These are phyloP conservation scores for Podospora comata DNA, from an alignment of 495 filamentous ascomycete species.

Conservation along the genomic window DNA sequence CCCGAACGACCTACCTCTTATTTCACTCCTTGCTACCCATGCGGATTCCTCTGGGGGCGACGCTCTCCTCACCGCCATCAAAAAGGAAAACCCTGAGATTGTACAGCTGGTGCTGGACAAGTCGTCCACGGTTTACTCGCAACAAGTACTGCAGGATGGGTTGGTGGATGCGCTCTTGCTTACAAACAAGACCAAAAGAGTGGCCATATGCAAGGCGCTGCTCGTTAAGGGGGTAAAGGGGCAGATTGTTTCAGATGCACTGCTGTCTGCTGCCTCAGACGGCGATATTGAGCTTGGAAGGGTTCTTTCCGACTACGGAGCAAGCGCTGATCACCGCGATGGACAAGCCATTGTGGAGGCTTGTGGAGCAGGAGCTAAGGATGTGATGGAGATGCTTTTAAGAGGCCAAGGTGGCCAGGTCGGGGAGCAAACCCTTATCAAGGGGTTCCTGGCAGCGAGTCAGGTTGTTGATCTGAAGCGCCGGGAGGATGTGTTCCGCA, in stretches of 20 bases:
- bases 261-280: slow-evolving; percentile 42
- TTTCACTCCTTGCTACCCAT: slow-evolving; percentile 35
- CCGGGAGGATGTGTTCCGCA: slow-evolving; percentile 40
- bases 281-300: slow-evolving; percentile 44
- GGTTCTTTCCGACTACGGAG: slow-evolving; percentile 41
- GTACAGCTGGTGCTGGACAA: slow-evolving; percentile 41
- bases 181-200: slow-evolving; percentile 30
- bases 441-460: slow-evolving; percentile 45
- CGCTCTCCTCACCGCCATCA: slow-evolving; percentile 40
- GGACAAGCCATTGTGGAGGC: slow-evolving; percentile 48
- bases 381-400: slow-evolving; percentile 44
- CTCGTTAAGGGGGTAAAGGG: slow-evolving; percentile 38
- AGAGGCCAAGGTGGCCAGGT: slow-evolving; percentile 27
- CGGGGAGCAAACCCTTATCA: slow-evolving; percentile 35
- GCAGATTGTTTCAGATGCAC: slow-evolving; percentile 37
- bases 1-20: slow-evolving; percentile 39
- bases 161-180: slow-evolving; percentile 36
- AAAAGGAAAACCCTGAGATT: slow-evolving; percentile 34
- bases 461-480: slow-evolving; percentile 39
- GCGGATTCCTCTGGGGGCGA: slow-evolving; percentile 44
- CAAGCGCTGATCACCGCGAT: slow-evolving; percentile 42
- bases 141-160: slow-evolving; percentile 28
- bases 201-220: slow-evolving; percentile 35
- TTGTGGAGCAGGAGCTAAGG: slow-evolving; percentile 37
- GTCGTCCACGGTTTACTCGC: slow-evolving; percentile 23